Evolutionary conservation across 176 grass and related monocot genomes (phyloP).

Genomic region (Bromus sterilis): DNA sequence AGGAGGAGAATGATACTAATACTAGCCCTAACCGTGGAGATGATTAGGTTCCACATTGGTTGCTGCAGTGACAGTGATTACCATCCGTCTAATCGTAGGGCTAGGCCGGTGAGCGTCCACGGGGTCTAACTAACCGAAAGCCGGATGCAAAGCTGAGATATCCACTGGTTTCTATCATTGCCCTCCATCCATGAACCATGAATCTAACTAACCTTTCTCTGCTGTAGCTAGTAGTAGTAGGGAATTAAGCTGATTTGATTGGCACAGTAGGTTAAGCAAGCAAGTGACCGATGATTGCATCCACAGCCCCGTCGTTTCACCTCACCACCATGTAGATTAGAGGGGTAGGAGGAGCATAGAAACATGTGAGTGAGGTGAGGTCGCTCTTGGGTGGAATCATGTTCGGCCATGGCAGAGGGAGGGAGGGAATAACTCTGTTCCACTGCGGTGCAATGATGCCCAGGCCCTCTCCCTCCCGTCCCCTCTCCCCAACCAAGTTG

Average conservation of each 20-base stretch:
- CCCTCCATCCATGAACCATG: neutral
- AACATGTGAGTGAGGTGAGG: slow-evolving; percentile 30
- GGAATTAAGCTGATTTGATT: slow-evolving; percentile 23
- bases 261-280: slow-evolving; percentile 16
- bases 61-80: neutral
- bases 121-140: slow-evolving; percentile 6
- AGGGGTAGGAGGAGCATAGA: neutral
- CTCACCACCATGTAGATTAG: neutral
- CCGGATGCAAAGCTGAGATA: slow-evolving; percentile 22
- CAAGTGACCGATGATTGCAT: neutral
- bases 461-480: neutral
- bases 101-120: neutral
- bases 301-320: neutral
- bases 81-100: neutral
- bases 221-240: neutral
- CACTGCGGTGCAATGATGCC: slow-evolving; percentile 63
- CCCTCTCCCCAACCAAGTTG: neutral
- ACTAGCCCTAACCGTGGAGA: neutral
- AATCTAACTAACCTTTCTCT: neutral
- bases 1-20: neutral
- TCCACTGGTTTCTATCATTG: neutral
- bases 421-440: slow-evolving; percentile 75
- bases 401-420: slow-evolving; percentile 45
- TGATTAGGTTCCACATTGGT: slow-evolving; percentile 39
- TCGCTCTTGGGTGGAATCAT: slow-evolving; percentile 43